Evolutionary conservation across 805 yeast genomes (phyloP), one percentile per base, ranked within the genome.

Genomic region (Sporopachydermia lactativora): DNA sequence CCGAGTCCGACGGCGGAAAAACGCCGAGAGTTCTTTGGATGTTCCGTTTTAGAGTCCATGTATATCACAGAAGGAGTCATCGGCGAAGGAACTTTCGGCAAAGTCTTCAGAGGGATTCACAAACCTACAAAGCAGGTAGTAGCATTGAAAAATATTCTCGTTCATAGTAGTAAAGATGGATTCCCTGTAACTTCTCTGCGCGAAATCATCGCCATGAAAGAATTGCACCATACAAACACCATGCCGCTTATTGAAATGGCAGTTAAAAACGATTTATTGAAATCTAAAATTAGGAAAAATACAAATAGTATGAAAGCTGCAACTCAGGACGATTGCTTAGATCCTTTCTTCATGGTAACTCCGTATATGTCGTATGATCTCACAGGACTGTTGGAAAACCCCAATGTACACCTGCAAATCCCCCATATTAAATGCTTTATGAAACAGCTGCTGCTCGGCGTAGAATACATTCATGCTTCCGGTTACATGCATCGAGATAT

Each of bases 111-210:
- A 52, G 97, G 95, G 3, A 60, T 54, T 6, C 68, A 64, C 45
- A 64, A 61, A 28, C 58, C 68, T n/a, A 60, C 77, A 1, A 66
- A 71, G 3, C 64, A 70, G 36, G 51, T 75, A 13, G 96, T 89
- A 15, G 99, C 99, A 1, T 65, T 94, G 49, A 92, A 92, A 59
- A 82, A 79, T 54, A 72, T 92, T 38, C 63, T 86, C n/a, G 70
- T 82, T 46, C 86, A 77, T 52, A 75, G 78, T 40, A 80, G 77
- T 36, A 77, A 77, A 48, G 88, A 81, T 50, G 70, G 70, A 28
- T 86, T 89, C 54, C 97, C 98, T 1, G 77, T 92, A 18, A 92
- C 98, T 0, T 96, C 97, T 2, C 73, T 88, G 59, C 70, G 99
- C 46, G 99, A 92, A 54, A 86, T 89, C 43, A 72, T 79, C 14